phyloP scores from a whole-genome alignment of 495 filamentous ascomycete species.

The Monascus purpureus region DNA sequence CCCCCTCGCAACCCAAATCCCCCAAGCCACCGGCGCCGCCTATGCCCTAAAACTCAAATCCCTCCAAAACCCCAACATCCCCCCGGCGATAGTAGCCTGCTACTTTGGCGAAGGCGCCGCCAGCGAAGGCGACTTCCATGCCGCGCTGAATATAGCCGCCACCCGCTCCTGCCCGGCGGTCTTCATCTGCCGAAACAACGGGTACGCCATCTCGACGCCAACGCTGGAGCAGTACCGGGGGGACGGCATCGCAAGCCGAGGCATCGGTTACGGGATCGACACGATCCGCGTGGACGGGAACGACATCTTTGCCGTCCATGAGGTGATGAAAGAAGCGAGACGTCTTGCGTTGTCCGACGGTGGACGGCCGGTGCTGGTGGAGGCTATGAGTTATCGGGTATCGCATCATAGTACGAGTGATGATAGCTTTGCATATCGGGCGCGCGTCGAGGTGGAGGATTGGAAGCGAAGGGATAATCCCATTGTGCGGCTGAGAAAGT shows the following conservation, averaged over 20 bases:
- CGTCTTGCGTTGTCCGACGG: constrained; percentile 63
- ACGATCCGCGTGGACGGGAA: constrained; percentile 96
- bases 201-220: constrained; percentile 89
- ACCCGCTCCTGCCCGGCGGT: constrained; percentile 83
- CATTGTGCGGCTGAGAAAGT: constrained; percentile 81
- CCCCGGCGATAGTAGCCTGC: constrained; percentile 63
- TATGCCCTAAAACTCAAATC: background rate
- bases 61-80: constrained; percentile 50
- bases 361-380: constrained; percentile 71
- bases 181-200: constrained; percentile 96
- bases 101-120: constrained; percentile 99
- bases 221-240: constrained; percentile 94
- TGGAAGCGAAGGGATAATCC: constrained; percentile 97
- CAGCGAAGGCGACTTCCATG: constrained; percentile 95
- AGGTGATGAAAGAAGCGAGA: constrained; percentile 67
- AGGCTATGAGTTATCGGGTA: constrained; percentile 96
- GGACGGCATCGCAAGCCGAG: constrained; percentile 89
- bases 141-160: constrained; percentile 89
- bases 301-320: constrained; percentile 87
- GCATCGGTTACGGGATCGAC: constrained; percentile 94
- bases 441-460: constrained; percentile 87
- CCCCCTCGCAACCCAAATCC: constrained; percentile 86
- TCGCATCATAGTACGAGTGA: constrained; percentile 97
- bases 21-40: constrained; percentile 40
- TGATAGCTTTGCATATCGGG: constrained; percentile 92